phyloP scores from a whole-genome alignment of 768 basidiomycete species.

The Pisolithus sp. region DNA sequence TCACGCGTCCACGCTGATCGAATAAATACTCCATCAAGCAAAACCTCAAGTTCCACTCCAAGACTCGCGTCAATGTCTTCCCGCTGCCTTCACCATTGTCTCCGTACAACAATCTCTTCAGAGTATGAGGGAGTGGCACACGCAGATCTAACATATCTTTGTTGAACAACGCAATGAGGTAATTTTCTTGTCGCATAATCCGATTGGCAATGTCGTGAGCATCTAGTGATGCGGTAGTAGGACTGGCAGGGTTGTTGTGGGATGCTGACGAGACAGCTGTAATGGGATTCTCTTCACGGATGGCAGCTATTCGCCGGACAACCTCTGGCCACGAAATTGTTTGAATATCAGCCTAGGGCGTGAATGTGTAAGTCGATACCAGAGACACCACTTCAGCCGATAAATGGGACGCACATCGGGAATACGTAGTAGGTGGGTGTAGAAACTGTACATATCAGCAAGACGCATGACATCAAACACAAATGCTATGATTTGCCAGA shows the following conservation, averaged over 20 bases:
- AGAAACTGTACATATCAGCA: constrained; percentile 93
- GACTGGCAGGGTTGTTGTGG: constrained; percentile 46
- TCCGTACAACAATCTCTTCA: constrained; percentile 45
- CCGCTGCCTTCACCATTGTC: constrained; percentile 55
- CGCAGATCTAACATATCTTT: constrained; percentile 90
- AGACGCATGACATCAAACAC: constrained; percentile 69
- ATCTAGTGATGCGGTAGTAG: constrained; percentile 81
- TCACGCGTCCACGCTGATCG: constrained; percentile 80
- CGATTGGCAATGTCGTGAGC: constrained; percentile 98
- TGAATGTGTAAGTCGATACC: constrained; percentile 10
- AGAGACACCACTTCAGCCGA: background rate
- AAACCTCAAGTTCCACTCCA: constrained; percentile 97
- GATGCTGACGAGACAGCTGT: constrained; percentile 73
- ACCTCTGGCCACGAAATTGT: constrained; percentile 97
- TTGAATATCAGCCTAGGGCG: constrained; percentile 82
- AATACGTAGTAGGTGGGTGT: constrained; percentile 86
- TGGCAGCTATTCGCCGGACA: constrained; percentile 81
- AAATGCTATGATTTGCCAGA: constrained; percentile 83
- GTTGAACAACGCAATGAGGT: constrained; percentile 95
- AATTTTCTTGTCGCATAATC: constrained; percentile 97
- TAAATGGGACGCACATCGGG: constrained; percentile 71
- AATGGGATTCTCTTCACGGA: constrained; percentile 89
- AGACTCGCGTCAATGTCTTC: constrained; percentile 74
- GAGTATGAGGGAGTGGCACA: constrained; percentile 63
- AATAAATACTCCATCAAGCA: constrained; percentile 95